These are phyloP conservation scores for Artemisia argyi DNA, from an alignment of 129 eudicot species.

Conservation along the genomic window DNA sequence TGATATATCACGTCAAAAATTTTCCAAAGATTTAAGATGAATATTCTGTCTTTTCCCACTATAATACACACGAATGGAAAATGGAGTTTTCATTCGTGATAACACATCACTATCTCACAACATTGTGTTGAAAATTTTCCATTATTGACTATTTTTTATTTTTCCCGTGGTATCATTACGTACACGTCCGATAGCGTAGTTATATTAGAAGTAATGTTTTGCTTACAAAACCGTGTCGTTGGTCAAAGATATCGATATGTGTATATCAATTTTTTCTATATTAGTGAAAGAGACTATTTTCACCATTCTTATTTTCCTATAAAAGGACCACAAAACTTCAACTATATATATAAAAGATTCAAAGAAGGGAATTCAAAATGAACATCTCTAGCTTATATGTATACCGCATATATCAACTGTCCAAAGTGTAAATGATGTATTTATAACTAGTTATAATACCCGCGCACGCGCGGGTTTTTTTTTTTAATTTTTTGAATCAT, in stretches of 20 bases:
- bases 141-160: slow-evolving; percentile 21
- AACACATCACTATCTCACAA: slow-evolving; percentile 21
- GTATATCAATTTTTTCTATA: slow-evolving; percentile 8
- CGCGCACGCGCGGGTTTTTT: too few relatives aligned
- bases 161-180: slow-evolving; percentile 25
- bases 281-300: slow-evolving; percentile 17
- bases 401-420: too few relatives aligned
- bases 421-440: background rate
- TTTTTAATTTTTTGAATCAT: too few relatives aligned
- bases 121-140: slow-evolving; percentile 18
- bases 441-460: too few relatives aligned
- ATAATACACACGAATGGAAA: background rate
- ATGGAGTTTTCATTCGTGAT: slow-evolving; percentile 1
- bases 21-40: background rate
- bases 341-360: background rate
- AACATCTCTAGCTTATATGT: background rate
- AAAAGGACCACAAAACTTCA: slow-evolving; percentile 2
- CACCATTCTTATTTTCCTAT: background rate
- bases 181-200: slow-evolving; percentile 30
- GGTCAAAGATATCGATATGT: slow-evolving; percentile 26
- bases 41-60: background rate
- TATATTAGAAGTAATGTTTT: slow-evolving; percentile 11
- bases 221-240: background rate
- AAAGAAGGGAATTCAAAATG: slow-evolving; percentile 11
- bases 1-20: too few relatives aligned